phyloP scores from a whole-genome alignment of 495 filamentous ascomycete species.

The Aspergillus sclerotiicarbonarius region DNA sequence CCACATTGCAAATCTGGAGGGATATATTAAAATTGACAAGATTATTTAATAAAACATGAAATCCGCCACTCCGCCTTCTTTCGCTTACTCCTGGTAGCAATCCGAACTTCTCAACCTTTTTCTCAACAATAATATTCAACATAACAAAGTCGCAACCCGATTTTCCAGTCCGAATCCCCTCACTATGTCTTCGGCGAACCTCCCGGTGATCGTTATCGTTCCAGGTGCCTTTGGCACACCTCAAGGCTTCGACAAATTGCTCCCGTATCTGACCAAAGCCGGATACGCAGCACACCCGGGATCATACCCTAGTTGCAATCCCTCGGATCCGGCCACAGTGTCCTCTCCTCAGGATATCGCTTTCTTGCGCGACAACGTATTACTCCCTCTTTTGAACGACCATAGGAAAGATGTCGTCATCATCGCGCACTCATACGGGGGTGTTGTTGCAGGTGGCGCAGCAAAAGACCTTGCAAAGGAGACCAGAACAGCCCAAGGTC shows the following conservation, averaged over 20 bases:
- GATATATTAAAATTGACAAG: neutral
- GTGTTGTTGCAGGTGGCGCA: slow-evolving; percentile 8
- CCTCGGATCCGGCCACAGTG: slow-evolving; percentile 4
- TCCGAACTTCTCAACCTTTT: neutral
- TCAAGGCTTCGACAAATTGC: slow-evolving; percentile 8
- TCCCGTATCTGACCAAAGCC: slow-evolving; percentile 5
- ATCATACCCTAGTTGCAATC: slow-evolving; percentile 8
- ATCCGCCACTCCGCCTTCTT: neutral
- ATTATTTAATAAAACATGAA: neutral
- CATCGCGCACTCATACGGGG: slow-evolving; percentile 9
- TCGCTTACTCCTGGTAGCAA: neutral
- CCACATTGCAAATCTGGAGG: neutral
- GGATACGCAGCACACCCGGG: slow-evolving; percentile 8
- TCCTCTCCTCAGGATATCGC: slow-evolving; percentile 10
- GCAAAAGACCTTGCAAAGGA: slow-evolving; percentile 4
- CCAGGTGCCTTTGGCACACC: slow-evolving; percentile 10
- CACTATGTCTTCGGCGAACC: neutral
- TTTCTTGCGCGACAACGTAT: slow-evolving; percentile 8
- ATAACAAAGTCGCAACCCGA: neutral
- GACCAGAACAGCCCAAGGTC: slow-evolving; percentile 2
- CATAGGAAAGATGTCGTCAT: slow-evolving; percentile 8
- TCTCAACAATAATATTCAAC: neutral
- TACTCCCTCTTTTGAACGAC: slow-evolving; percentile 7
- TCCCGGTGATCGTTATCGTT: slow-evolving; percentile 13
- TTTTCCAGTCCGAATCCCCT: neutral